Conservation (phyloP, 305 asterid genomes). For the Plantago lanceolata region DNA sequence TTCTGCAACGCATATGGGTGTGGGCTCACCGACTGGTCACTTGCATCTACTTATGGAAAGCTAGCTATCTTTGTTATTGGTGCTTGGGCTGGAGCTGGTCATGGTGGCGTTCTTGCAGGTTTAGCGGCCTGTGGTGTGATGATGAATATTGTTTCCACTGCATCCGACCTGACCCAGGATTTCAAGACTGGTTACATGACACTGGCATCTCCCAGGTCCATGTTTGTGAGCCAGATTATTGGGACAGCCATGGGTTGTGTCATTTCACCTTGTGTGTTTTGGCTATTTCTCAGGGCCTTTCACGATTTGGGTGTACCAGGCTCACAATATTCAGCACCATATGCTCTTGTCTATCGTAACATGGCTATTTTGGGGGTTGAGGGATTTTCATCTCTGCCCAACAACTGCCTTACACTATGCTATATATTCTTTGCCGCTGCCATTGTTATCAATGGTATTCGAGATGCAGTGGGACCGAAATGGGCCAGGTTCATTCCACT, state of each 20-base stretch:
- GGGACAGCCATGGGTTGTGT: conserved; percentile 93
- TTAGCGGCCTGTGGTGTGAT: conserved; percentile 92
- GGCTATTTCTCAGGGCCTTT: conserved; percentile 83
- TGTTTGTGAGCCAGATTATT: conserved; percentile 81
- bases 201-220: conserved; percentile 82
- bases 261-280: conserved; percentile 76
- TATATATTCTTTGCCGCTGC: conserved; percentile 57
- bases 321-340: conserved; percentile 70
- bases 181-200: conserved; percentile 92
- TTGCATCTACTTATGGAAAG: conserved; percentile 85
- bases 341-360: conserved; percentile 60
- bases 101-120: conserved; percentile 91
- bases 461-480: conserved; percentile 52
- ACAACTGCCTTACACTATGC: conserved; percentile 69
- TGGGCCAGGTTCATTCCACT: conserved; percentile 62
- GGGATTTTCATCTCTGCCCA: conserved; percentile 65
- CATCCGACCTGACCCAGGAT: conserved; percentile 87
- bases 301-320: conserved; percentile 44
- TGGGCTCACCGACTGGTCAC: conserved; percentile 91
- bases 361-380: conserved; percentile 80
- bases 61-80: conserved; percentile 78
- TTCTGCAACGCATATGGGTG: conserved; percentile 94
- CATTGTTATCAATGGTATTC: conserved; percentile 44
- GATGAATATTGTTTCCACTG: conserved; percentile 95
- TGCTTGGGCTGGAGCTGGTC: conserved; percentile 77